A percentile compares a stretch with the other conserved stretches of the same genome.
These are phyloP conservation scores for Aristolochia fimbriata DNA, from an alignment of 164 flowering plant genomes.

Conservation along the genomic window DNA sequence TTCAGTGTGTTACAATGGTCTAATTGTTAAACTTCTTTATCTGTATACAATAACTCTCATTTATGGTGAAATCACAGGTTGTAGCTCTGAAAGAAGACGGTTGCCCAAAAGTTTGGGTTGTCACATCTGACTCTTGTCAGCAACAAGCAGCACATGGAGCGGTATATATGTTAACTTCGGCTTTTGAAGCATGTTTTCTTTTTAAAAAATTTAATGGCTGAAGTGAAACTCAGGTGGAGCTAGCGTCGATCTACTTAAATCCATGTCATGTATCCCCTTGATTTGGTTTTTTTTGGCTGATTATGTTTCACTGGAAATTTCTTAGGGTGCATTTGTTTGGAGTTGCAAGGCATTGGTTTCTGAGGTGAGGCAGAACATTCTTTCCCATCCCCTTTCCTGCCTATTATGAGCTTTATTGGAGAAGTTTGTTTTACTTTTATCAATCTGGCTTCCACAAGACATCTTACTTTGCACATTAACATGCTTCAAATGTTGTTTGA, in stretches of 20 bases:
- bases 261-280: background rate
- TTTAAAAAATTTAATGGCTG: no score
- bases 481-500: no score
- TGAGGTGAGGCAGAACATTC: constrained; percentile 46
- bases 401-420: no score
- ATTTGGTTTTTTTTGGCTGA: background rate
- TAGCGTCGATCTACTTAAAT: no score
- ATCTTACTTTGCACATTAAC: background rate
- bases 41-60: no score
- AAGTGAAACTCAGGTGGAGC: no score
- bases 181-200: background rate
- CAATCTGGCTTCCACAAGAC: background rate
- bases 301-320: constrained; percentile 5
- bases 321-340: constrained; percentile 93
- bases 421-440: background rate
- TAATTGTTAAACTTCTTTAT: no score
- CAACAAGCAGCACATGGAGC: constrained; percentile 89
- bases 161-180: constrained; percentile 36
- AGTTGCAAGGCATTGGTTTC: constrained; percentile 78
- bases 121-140: constrained; percentile 71
- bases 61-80: constrained; percentile 32
- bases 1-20: no score
- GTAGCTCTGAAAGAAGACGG: constrained; percentile 86
- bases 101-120: constrained; percentile 96
- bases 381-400: background rate